Percentiles rank a stretch among this genome's conserved stretches.
phyloP scores from a whole-genome alignment of 768 basidiomycete genomes.

The Chalciporus pseudorubinellus region DNA sequence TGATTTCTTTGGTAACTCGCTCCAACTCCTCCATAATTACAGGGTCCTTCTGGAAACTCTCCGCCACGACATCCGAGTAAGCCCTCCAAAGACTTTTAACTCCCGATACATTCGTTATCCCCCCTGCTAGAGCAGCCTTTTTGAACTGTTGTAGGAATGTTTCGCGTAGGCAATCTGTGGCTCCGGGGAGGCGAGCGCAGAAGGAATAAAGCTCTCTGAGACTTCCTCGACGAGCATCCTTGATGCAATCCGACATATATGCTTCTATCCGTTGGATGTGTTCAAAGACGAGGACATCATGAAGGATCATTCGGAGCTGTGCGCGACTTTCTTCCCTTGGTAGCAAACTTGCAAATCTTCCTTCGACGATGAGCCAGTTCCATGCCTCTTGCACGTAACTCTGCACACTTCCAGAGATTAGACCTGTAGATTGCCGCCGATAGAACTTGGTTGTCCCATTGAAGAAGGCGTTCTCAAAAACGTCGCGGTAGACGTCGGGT shows the following conservation, averaged over 20 bases:
- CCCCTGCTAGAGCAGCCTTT: background rate
- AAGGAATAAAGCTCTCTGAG: background rate
- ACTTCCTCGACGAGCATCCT: background rate
- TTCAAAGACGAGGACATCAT: background rate
- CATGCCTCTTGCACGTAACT: background rate
- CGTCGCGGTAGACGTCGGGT: constrained; percentile 81
- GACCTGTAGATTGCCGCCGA: constrained; percentile 6
- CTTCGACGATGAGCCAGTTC: background rate
- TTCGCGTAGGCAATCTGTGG: background rate
- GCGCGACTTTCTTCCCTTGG: background rate
- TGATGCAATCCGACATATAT: background rate
- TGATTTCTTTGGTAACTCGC: background rate
- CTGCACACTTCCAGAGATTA: background rate
- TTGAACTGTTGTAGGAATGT: background rate
- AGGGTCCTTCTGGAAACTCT: background rate
- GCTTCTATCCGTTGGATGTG: background rate
- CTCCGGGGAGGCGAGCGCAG: background rate
- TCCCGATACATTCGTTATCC: background rate
- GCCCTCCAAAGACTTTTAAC: background rate
- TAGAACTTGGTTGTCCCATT: constrained; percentile 80
- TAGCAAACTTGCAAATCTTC: background rate
- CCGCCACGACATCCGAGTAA: constrained; percentile 40
- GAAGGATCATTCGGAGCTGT: background rate
- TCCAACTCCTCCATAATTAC: background rate
- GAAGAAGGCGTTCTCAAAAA: constrained; percentile 83